phyloP scores from a whole-genome alignment of 2,329 filamentous ascomycete species.

The Penicillium crustosum region DNA sequence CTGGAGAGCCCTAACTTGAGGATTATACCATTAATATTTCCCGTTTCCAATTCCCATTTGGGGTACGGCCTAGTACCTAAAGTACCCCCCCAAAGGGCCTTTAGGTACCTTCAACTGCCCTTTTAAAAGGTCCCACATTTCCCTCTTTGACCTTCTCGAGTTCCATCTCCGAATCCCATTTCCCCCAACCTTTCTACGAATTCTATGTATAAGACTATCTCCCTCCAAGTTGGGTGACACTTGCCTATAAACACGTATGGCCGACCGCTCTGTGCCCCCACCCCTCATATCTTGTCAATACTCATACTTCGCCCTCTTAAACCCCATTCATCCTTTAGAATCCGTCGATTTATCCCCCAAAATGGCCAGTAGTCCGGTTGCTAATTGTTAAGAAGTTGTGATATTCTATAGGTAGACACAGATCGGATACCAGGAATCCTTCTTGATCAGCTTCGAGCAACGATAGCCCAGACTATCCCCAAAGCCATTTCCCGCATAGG shows the following conservation, averaged over 20 bases:
- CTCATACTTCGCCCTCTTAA: neutral
- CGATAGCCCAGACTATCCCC: neutral
- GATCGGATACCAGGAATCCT: neutral
- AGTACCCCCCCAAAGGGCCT: neutral
- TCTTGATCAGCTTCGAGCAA: neutral
- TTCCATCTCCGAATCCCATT: neutral
- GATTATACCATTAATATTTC: too few species aligned
- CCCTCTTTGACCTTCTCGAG: neutral
- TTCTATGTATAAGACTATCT: neutral
- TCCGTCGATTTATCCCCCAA: neutral
- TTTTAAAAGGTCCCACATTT: neutral
- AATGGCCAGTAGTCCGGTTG: neutral
- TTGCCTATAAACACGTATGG: constrained; percentile 6
- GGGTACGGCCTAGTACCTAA: neutral
- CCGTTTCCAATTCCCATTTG: neutral
- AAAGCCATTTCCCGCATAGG: neutral
- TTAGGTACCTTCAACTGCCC: neutral
- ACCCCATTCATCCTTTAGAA: neutral
- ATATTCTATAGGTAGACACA: neutral
- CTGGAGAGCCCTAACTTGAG: neutral
- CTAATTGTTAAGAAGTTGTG: neutral
- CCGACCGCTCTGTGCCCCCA: constrained; percentile 5
- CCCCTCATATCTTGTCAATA: neutral
- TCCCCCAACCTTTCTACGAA: neutral
- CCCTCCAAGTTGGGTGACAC: neutral